phyloP scores from a whole-genome alignment of 345 rosid species.

The Psidium guajava region DNA sequence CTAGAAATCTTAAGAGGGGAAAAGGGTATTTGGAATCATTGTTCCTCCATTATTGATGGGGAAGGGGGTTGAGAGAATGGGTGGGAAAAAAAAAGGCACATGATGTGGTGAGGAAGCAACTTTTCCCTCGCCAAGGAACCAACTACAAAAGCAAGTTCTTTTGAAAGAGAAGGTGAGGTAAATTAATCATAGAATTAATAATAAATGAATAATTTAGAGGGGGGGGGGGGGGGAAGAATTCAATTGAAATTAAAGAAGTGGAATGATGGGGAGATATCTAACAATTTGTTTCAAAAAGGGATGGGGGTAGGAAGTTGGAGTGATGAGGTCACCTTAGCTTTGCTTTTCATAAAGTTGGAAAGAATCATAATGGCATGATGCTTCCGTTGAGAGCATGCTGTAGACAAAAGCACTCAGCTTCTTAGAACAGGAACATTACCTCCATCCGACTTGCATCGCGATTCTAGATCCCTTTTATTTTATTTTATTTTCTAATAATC shows the following conservation, averaged over 20 bases:
- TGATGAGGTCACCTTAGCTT: conserved; percentile 20
- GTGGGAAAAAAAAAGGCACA: conserved; percentile 9
- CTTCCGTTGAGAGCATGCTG: conserved; percentile 15
- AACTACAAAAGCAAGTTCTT: conserved; percentile 1
- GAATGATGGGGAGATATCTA: background rate
- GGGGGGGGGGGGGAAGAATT: background rate
- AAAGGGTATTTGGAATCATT: conserved; percentile 9
- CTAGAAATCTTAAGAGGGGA: background rate
- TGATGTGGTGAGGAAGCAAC: conserved; percentile 2
- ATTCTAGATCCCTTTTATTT: background rate
- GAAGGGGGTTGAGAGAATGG: conserved; percentile 1
- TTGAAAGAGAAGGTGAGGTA: background rate
- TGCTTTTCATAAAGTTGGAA: conserved; percentile 15
- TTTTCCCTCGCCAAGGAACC: conserved; percentile 29
- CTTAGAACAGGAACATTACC: background rate
- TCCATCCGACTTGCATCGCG: too few relatives aligned
- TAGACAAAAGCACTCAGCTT: conserved; percentile 20
- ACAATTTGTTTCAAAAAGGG: background rate
- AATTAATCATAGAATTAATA: background rate
- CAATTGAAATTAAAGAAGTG: background rate
- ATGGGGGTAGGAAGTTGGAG: background rate
- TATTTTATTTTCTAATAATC: background rate
- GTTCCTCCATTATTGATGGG: conserved; percentile 28
- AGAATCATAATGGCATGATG: conserved; percentile 30
- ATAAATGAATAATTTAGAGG: background rate